Evolutionary conservation across 371 early-diverging fungal species (phyloP), one percentile per base, ranked within the genome.

Genomic region (Apophysomyces trapeziformis): DNA sequence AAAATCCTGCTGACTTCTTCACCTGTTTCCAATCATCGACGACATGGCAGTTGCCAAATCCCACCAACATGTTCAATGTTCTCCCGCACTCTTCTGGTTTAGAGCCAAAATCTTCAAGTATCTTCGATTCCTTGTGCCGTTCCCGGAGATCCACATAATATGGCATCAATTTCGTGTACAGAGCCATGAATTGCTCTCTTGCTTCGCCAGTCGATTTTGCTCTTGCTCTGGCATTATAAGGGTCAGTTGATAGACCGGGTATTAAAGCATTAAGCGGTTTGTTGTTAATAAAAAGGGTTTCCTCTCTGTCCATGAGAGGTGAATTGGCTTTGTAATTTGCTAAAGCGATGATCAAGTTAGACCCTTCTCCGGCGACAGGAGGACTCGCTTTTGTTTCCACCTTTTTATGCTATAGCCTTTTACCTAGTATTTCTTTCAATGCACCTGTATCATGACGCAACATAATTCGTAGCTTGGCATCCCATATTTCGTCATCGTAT

Each of bases 101-200:
- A 36, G 81, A 76, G 59, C 87, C 85, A 72, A 74, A 89, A 64
- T 93, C 93, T 58, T 79, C 73, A 43, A 93, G 87, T 13, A 93
- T 84, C 65, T 85, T 88, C 2, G 89, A 87, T 66, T 91, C 90
- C 58, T 86, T 87, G 47, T 87, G 79, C 1, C 74, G 70, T 32
- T 83, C 69, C 9, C 88, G 79, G 58, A 94, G 87, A 67, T 92
- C 93, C 32, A 87, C 66, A 71, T 91, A 94, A 65, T 90, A 93
- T 16, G 90, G 93, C 62, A 79, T 64, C 1, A 94, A 73, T 43
- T 87, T 86, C 11, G 58, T 73, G 72, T 87, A 92, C 18, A 90
- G 74, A 47, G 78, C 73, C 69, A 83, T 87, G 69, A 94, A 94
- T 57, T 81, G 73, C 60, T 91, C 91, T 61, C 90, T 81, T 0